Base-by-base conservation (phyloP, 2,329 filamentous ascomycete species). In the Claviceps fusiformis region DNA sequence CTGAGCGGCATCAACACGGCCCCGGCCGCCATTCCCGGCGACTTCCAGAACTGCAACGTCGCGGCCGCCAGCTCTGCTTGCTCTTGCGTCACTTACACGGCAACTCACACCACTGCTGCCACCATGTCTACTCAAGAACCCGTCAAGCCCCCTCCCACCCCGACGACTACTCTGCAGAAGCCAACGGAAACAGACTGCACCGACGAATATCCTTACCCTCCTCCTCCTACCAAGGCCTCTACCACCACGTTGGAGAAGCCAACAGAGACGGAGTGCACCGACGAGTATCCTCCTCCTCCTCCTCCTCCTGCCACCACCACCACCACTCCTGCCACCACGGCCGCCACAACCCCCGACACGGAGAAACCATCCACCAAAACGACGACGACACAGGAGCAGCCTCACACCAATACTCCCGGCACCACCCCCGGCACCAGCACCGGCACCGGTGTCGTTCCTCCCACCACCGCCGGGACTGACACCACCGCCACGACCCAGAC, bases 31-130 rank as follows among this genome's bases (percentile, higher is more conserved):
- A 64, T 71, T 47, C 69, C 69, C 6, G 59, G 63, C 9, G 58
- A 67, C 50, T 71, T 63, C 59, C 48, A 44, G 58, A 65, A 66
- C 63, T 71, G 69, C 56, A 50, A 51, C 44, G 55, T 54, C 47
- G 53, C 58, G 15, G 56, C 55, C 31, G 61, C 65, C 53, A 62
- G 58, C 59, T 71, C 70, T 46, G 68, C 67, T 48, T 71, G 69
- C 64, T 70, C 68, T 6, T 71, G 68, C 62, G 62, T 70, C 60
- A 64, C 65, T 55, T 70, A 71, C 60, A 66, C 66, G 47, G 60
- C 64, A 47, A 68, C 66, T 24, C 64, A 66, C 57, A 60, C 59
- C 13, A 57, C 54, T 43, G 13, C 17, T 41, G 15, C 50, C 11
- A 53, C 56, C 35, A 46, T n/a, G 19, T 54, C 58, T 29, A 52